Percentiles rank a stretch among this genome's conserved stretches.
Evolutionary conservation across 495 filamentous ascomycete species (phyloP).

Genomic region (Chaetomium tenue): DNA sequence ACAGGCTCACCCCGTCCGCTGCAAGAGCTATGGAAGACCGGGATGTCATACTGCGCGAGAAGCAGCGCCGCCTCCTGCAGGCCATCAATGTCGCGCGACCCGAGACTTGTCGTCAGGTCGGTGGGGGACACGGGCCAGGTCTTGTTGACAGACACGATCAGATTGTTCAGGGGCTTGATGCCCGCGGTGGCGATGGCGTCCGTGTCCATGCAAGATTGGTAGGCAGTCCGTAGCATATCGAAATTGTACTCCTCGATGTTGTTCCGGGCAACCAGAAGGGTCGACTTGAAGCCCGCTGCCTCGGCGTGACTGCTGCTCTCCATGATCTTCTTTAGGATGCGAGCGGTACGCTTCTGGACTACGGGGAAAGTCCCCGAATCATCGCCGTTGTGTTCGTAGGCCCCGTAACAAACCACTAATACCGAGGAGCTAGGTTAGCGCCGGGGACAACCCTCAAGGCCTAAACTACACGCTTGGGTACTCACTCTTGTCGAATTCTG

Average conservation of each 20-base stretch:
- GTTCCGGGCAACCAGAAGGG: conserved; percentile 8
- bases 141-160: conserved; percentile 35
- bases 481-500: conserved; percentile 58
- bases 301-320: conserved; percentile 55
- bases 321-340: conserved; percentile 61
- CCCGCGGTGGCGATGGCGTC: conserved; percentile 53
- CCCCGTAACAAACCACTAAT: conserved; percentile 63
- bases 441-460: no score
- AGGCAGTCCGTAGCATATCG: conserved; percentile 60
- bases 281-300: conserved; percentile 2
- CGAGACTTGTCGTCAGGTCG: not conserved
- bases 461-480: conserved; percentile 9
- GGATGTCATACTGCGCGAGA: not conserved
- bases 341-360: conserved; percentile 59
- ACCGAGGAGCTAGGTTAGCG: not conserved
- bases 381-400: conserved; percentile 61
- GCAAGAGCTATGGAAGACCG: not conserved
- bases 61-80: conserved; percentile 8
- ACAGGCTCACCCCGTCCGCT: not conserved
- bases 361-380: conserved; percentile 58
- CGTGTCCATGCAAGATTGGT: conserved; percentile 65
- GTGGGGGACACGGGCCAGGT: conserved; percentile 16
- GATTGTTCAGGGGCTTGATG: conserved; percentile 51
- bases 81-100: conserved; percentile 1
- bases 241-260: conserved; percentile 61